Percentiles rank a stretch among this genome's conserved stretches.
phyloP scores from a whole-genome alignment of 1,139 yeast species.

The Fermentozyma sake region DNA sequence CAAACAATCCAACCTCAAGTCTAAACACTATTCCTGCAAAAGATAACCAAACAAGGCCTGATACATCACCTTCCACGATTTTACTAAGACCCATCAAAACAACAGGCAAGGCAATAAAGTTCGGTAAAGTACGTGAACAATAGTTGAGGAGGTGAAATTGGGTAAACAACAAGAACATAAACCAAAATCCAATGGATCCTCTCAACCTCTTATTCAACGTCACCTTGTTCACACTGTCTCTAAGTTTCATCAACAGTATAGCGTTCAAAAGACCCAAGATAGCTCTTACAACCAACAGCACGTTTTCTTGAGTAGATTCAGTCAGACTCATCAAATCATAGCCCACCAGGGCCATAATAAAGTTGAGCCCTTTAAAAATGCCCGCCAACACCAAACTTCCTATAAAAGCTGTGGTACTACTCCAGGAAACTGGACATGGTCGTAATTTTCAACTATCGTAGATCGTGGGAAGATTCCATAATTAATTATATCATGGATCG shows the following conservation, averaged over 20 bases:
- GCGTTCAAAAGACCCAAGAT: conserved; percentile 51
- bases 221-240: conserved; percentile 22
- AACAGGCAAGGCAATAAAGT: conserved; percentile 77
- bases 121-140: conserved; percentile 78
- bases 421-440: conserved; percentile 80
- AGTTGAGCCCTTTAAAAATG: conserved; percentile 29
- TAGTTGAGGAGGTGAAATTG: conserved; percentile 83
- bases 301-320: conserved; percentile 28
- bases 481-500: conserved; percentile 73
- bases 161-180: conserved; percentile 48
- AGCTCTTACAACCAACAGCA: conserved; percentile 50
- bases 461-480: conserved; percentile 50
- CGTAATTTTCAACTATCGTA: conserved; percentile 44
- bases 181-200: conserved; percentile 51
- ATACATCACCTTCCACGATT: conserved; percentile 46
- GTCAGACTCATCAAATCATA: conserved; percentile 11
- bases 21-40: conserved; percentile 69
- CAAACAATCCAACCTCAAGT: conserved; percentile 64
- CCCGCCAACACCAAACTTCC: conserved; percentile 62
- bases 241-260: conserved; percentile 21
- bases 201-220: conserved; percentile 19
- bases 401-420: conserved; percentile 83
- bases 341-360: conserved; percentile 14
- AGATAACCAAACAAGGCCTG: conserved; percentile 56
- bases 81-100: conserved; percentile 53